Conservation (phyloP, 371 early-diverging fungal species). For the Mucor racemosus region DNA sequence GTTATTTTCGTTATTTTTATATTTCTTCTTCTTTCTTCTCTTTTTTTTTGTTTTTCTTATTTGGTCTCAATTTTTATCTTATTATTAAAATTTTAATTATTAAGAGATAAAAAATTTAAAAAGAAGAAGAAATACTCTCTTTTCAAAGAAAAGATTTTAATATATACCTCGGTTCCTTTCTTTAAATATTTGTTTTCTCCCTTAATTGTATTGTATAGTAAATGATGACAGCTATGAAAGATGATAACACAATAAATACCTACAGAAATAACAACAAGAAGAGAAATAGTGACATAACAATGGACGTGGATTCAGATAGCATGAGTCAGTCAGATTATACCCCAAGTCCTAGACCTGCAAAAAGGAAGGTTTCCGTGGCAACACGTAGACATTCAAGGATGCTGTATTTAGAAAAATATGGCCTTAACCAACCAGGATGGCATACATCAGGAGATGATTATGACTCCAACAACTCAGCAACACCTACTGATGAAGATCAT, state of each 20-base stretch:
- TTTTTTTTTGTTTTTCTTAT: neutral
- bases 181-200: neutral
- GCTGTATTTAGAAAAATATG: constrained; percentile 39
- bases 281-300: constrained; percentile 1
- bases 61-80: neutral
- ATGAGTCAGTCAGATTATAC: constrained; percentile 18
- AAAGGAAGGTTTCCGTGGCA: constrained; percentile 21
- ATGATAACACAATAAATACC: neutral
- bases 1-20: constrained; percentile 8
- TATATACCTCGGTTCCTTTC: neutral
- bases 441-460: constrained; percentile 23
- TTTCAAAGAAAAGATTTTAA: neutral
- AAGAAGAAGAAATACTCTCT: neutral
- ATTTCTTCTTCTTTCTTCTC: constrained; percentile 8
- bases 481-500: constrained; percentile 1
- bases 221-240: constrained; percentile 5
- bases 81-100: neutral
- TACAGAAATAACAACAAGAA: neutral
- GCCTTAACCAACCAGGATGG: constrained; percentile 34
- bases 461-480: constrained; percentile 3
- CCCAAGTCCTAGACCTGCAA: constrained; percentile 6
- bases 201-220: neutral
- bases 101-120: neutral
- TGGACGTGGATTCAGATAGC: constrained; percentile 8
- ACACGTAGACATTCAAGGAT: constrained; percentile 32